phyloP scores from a whole-genome alignment of 2,329 filamentous ascomycete genomes.

The Dryadomyces quercus-mongolicae region DNA sequence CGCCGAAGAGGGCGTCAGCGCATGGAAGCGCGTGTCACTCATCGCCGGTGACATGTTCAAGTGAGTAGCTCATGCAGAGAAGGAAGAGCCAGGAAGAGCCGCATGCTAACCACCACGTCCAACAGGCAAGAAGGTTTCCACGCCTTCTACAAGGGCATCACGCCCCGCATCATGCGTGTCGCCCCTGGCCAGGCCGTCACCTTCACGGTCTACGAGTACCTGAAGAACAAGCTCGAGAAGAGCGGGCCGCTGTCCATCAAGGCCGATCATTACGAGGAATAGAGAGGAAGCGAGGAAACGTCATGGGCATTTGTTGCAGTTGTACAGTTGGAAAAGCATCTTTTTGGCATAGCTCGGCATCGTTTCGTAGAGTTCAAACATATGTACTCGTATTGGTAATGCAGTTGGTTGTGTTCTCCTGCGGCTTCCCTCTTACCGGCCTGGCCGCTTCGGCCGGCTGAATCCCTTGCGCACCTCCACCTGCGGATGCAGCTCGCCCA shows the following conservation, averaged over 20 bases:
- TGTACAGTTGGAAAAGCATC: not conserved
- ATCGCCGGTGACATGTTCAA: conserved; percentile 82
- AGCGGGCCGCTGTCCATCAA: conserved; percentile 46
- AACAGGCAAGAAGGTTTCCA: conserved; percentile 45
- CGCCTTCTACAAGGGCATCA: conserved; percentile 99
- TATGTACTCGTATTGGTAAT: not conserved
- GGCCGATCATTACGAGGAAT: conserved; percentile 58
- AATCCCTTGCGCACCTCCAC: conserved; percentile 56
- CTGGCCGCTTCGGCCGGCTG: conserved; percentile 68
- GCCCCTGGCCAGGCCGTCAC: conserved; percentile 83
- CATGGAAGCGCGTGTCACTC: conserved; percentile 60
- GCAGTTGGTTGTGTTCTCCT: not conserved
- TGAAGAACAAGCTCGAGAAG: conserved; percentile 61
- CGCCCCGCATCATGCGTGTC: conserved; percentile 91
- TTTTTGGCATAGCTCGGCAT: not conserved
- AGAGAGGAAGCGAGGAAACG: conserved; percentile 11
- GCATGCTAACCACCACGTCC: not conserved
- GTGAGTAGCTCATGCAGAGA: conserved; percentile 22
- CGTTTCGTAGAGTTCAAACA: not conserved
- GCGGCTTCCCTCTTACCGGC: conserved; percentile 30
- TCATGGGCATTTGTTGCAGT: not conserved
- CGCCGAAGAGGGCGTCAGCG: conserved; percentile 68
- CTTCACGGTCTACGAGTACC: conserved; percentile 66
- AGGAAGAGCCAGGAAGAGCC: not conserved
- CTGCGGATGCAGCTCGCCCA: conserved; percentile 57